Percentiles rank a stretch among this genome's conserved stretches.
Evolutionary conservation across 192 early-diverging fungal species (phyloP).

Genomic region (Coemansia interrupta): DNA sequence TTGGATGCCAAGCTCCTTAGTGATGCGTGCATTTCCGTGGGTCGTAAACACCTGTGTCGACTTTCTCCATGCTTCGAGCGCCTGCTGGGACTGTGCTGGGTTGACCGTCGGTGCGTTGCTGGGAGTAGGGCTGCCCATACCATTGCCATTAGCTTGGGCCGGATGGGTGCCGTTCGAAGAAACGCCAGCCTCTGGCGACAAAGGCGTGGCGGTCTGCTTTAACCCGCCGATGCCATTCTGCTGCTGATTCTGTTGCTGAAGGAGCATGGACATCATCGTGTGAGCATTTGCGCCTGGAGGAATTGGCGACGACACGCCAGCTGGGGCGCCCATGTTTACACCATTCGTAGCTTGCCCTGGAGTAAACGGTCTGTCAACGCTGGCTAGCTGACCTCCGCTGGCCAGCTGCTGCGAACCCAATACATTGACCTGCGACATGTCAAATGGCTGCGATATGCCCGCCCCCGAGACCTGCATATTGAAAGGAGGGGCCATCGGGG

Average conservation of each 20-base stretch:
- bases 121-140: constrained; percentile 1
- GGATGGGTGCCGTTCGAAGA: constrained; percentile 2
- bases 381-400: constrained; percentile 3
- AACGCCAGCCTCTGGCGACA: constrained; percentile 20
- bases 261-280: constrained; percentile 45
- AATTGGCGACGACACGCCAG: constrained; percentile 19
- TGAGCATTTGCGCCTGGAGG: constrained; percentile 30
- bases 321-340: not conserved
- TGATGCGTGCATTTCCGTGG: constrained; percentile 40
- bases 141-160: not conserved
- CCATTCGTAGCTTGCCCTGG: constrained; percentile 13
- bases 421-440: constrained; percentile 5
- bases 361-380: constrained; percentile 8
- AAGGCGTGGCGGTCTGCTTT: constrained; percentile 28
- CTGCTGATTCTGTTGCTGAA: constrained; percentile 43
- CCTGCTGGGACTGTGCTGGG: constrained; percentile 30
- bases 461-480: constrained; percentile 1
- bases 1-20: constrained; percentile 27
- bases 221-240: constrained; percentile 19
- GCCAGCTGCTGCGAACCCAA: not conserved
- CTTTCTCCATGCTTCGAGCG: constrained; percentile 41
- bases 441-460: constrained; percentile 1
- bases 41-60: constrained; percentile 38
- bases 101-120: not conserved
- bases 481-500: constrained; percentile 7